Base-by-base conservation (phyloP, 2,329 filamentous ascomycete species). In the Xylariaceae sp. region DNA sequence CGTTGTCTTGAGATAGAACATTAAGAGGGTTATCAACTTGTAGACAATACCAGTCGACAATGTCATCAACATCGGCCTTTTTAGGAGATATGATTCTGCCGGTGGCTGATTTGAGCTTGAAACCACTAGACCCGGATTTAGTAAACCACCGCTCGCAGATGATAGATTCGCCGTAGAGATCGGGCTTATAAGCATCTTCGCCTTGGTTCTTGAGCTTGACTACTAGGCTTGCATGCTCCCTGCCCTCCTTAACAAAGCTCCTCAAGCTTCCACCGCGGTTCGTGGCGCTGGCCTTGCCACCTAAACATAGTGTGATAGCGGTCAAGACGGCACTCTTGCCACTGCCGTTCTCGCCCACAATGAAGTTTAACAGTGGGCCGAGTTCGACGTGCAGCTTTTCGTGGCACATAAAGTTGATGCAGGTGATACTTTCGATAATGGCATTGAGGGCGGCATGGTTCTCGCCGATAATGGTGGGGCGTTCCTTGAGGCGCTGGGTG, bases 21-120 rank as follows among this genome's bases (percentile, higher is more conserved):
- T 95, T 97, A 76, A 99, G 87, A 0, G 94, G 94, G 64, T 99
- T 99, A 68, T 97, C 93, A 52, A 99, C 91, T 70, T 97, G 93
- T 35, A 99, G 78, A 35, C 88, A 90, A 69, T 92, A 97, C 69
- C 91, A 95, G 70, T 99, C 94, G 35, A 91, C 87, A 41, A 99
- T 93, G 61, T 96, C 90, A 61, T 97, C 92, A 7, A 99, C 82
- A 61, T 97, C 93, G 7, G 83, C 79, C 68, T 90, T 94, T 72
- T 92, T 96, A 7, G 81, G 90, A 0, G 92, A 96, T 41, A 97
- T 81, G 20, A 87, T 77, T 49, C 83, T 84, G 18, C 85, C 88
- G 8, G 81, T 79, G 1, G 81, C 82, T 37, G 85, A 88, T 72
- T 96, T 96, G 59, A 97, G 77, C 72, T 92, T 96, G 79, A 96